Base-by-base conservation (phyloP, 2,329 filamentous ascomycete genomes). In the Alternaria sp. region DNA sequence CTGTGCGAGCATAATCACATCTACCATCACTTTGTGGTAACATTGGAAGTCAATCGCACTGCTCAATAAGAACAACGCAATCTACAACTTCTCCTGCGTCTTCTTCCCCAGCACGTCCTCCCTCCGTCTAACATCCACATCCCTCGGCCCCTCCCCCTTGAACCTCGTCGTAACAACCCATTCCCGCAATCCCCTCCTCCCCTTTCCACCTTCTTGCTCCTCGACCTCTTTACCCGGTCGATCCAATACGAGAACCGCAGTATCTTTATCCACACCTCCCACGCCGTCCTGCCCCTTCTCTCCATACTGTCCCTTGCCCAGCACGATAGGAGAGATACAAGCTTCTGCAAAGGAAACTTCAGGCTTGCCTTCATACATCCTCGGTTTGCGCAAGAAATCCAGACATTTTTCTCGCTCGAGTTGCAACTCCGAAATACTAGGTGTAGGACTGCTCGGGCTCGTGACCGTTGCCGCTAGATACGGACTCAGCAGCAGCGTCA, bases 401-500 rank as follows among this genome's bases (percentile, higher is more conserved):
- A 84, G 77, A 10, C 74, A 57, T 0, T 59, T 59, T 4, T 72
- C 67, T 20, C 77, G 70, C 57, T 79, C 75, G 5, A 68, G 66
- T 36, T 81, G 74, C 73, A 88, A 65, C 9, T 77, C 83, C 5
- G 78, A 65, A 1, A 60, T 54, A 2, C 74, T 68, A 0, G 76
- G 75, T 2, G 70, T 66, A 0, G 72, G 73, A 0, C 64, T 72
- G 1, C 65, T 65, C 1, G 70, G 62, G 0, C 68, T 62, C 0
- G 72, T 76, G 0, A 75, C 28, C 5, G 36, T 40, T 11, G 36
- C n/a, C 4, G 73, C 75, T 16, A 91, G 79, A 67, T 88, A 87
- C 2, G 79, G 80, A 0, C 85, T 77, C 2, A 92, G 78, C 0
- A 91, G 79, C 34, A 84, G 80, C 11, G 93, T 83, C 4, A 95